phyloP scores from a whole-genome alignment of 2,329 filamentous ascomycete genomes.

The Trichoderma koningii region DNA sequence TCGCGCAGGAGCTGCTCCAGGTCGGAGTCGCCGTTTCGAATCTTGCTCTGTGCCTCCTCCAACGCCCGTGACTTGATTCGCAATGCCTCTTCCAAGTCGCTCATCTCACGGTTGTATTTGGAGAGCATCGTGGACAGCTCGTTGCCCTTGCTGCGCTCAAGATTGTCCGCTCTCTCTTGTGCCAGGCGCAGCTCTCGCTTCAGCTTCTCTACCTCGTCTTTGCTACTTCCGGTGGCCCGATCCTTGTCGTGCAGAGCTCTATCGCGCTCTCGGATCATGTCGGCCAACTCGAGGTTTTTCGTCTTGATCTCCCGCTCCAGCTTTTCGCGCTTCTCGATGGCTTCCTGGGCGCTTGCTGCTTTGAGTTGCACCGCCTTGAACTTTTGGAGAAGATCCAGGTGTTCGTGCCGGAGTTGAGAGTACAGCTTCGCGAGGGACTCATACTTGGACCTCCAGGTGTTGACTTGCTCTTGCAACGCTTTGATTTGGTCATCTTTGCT shows the following conservation, averaged over 20 bases:
- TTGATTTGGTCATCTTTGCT: slow-evolving; percentile 95
- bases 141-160: slow-evolving; percentile 89
- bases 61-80: slow-evolving; percentile 83
- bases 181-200: slow-evolving; percentile 92
- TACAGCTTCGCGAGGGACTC: slow-evolving; percentile 96
- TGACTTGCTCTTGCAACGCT: slow-evolving; percentile 92
- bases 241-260: slow-evolving; percentile 92
- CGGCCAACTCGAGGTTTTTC: slow-evolving; percentile 96
- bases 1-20: slow-evolving; percentile 83
- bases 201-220: slow-evolving; percentile 91
- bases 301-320: slow-evolving; percentile 97
- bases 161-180: slow-evolving; percentile 85
- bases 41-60: slow-evolving; percentile 77
- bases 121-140: slow-evolving; percentile 92
- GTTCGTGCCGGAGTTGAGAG: slow-evolving; percentile 91
- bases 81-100: slow-evolving; percentile 90
- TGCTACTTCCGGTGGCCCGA: slow-evolving; percentile 78
- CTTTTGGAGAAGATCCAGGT: slow-evolving; percentile 90
- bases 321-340: slow-evolving; percentile 91
- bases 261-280: slow-evolving; percentile 97
- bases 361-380: slow-evolving; percentile 97
- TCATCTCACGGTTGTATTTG: slow-evolving; percentile 96
- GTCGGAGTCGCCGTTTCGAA: slow-evolving; percentile 79
- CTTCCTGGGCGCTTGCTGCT: slow-evolving; percentile 94
- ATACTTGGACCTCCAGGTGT: slow-evolving; percentile 97